Base-by-base conservation (phyloP, 176 grass and related monocot species). In the Hsuehochloa calcarea region DNA sequence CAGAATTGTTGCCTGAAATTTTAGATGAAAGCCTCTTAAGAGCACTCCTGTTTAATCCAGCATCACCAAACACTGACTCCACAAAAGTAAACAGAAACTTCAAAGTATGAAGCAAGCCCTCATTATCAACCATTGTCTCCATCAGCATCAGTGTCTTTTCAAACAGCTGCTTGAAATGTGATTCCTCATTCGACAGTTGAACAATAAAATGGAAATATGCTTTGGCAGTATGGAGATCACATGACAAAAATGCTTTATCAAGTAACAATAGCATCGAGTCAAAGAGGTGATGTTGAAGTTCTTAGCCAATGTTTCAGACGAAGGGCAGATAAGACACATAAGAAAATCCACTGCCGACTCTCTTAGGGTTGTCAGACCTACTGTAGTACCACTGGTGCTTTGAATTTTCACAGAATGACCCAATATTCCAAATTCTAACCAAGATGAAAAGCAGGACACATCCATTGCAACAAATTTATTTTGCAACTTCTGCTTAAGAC, bases 41-140 rank as follows among this genome's bases (percentile, higher is more conserved):
- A 46, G 63, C 74, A 88, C 68, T 89, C 85, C 74, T 90, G 56
- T 86, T 85, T 84, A 85, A 50, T 77, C 87, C 85, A 83, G 70
- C 77, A 79, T 95, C 93, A 22, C 93, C 91, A 15, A 98, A 80
- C 62, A 93, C 87, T 51, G 91, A 81, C 59, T 91, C 87, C 58
- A 98, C 81, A 88, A 95, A 98, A 73, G 82, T 71, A 86, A 98
- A 90, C 52, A 98, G 69, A 80, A 98, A 98, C 56, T 93, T 98
- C 63, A 98, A 85, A 50, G 68, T 80, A 77, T 77, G 80, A 54
- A 95, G 89, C 66, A 84, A 88, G 56, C 63, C 61, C 69, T 90
- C 91, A 67, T 89, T 88, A 80, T 70, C 91, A 46, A 89, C 91
- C 89, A 98, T 89, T 74, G 85, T 95, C 47, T 90, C 91, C 89